These are phyloP conservation scores for Penicillium italicum DNA, from an alignment of 2,329 filamentous ascomycete species.

Conservation along the genomic window DNA sequence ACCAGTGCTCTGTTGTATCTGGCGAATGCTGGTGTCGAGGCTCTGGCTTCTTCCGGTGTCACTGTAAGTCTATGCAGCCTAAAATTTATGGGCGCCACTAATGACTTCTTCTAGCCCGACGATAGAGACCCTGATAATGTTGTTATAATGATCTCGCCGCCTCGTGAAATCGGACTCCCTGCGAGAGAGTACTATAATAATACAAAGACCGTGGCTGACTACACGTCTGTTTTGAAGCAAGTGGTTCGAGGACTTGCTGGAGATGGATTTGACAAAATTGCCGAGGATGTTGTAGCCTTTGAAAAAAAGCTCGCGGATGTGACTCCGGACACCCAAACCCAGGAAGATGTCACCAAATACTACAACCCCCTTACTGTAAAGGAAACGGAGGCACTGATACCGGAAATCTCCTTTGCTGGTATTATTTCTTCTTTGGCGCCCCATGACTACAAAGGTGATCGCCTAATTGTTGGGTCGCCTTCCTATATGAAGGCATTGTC, in stretches of 20 bases:
- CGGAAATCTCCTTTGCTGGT: conserved; percentile 53
- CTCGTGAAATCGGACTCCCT: conserved; percentile 54
- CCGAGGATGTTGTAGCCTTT: conserved; percentile 51
- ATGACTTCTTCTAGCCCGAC: conserved; percentile 38
- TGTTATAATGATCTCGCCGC: conserved; percentile 46
- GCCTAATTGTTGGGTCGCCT: conserved; percentile 58
- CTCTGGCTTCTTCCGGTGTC: conserved; percentile 32
- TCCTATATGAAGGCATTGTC: conserved; percentile 59
- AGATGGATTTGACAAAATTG: conserved; percentile 26
- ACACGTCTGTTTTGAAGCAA: conserved; percentile 46
- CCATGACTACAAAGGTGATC: conserved; percentile 48
- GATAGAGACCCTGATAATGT: conserved; percentile 55
- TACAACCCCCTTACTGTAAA: conserved; percentile 62
- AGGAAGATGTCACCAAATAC: conserved; percentile 61
- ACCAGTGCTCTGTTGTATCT: conserved; percentile 39
- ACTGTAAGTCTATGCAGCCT: conserved; percentile 27
- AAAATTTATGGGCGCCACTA: background rate
- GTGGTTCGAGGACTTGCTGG: conserved; percentile 42
- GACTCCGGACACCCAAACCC: conserved; percentile 56
- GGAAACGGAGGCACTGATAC: conserved; percentile 54
- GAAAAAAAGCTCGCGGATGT: conserved; percentile 59
- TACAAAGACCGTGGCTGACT: conserved; percentile 51
- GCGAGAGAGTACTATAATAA: conserved; percentile 61
- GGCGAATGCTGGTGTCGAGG: conserved; percentile 35
- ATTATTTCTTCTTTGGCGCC: conserved; percentile 55